Evolutionary conservation across 305 asterid genomes (phyloP).

Genomic region (Petunia hybrid): DNA sequence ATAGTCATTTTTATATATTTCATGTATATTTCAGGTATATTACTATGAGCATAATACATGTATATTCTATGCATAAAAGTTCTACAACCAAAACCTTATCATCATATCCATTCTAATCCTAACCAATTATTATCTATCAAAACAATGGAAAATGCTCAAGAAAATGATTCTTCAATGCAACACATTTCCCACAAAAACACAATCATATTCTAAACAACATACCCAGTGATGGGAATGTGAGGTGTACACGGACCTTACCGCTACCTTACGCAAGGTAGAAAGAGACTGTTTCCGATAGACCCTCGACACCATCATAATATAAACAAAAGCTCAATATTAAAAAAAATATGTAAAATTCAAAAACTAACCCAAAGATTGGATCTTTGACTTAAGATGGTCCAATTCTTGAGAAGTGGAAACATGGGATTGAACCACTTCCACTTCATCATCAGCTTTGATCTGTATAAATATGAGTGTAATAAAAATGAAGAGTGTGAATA

Average conservation of each 20-base stretch:
- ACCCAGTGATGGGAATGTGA: no score
- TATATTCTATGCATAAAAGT: no score
- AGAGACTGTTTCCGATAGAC: no score
- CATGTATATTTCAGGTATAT: no score
- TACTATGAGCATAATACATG: no score
- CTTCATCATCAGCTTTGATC: conserved; percentile 49
- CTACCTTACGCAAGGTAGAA: no score
- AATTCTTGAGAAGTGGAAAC: conserved; percentile 46
- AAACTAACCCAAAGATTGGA: conserved; percentile 63
- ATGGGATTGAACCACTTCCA: conserved; percentile 43
- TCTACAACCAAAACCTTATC: not conserved
- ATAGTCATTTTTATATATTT: no score
- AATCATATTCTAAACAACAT: no score
- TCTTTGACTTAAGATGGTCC: conserved; percentile 61
- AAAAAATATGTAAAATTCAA: conserved; percentile 34
- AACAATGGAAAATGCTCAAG: not conserved
- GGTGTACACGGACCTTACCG: no score
- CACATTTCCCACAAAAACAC: not conserved
- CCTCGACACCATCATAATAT: no score
- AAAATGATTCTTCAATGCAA: not conserved
- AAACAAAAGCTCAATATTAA: not conserved
- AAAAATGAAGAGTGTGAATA: not conserved
- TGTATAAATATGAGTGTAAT: not conserved
- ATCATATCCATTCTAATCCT: not conserved
- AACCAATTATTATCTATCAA: not conserved